phyloP scores from a whole-genome alignment of 2,329 filamentous ascomycete genomes.

The Emmonsia crescens region DNA sequence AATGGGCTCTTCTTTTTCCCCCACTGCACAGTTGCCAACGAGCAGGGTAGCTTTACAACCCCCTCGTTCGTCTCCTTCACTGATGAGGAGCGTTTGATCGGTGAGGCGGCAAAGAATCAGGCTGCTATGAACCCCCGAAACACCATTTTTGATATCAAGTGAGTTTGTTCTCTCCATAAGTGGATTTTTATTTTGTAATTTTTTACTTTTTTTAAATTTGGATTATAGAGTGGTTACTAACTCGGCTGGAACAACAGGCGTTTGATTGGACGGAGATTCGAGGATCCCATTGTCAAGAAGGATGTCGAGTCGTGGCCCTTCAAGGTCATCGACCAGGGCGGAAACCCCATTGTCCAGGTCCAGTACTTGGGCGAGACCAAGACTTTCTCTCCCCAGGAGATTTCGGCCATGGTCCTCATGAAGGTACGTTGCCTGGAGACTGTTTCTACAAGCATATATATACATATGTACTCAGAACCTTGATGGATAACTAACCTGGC shows the following conservation, averaged over 20 bases:
- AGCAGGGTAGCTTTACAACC: constrained; percentile 98
- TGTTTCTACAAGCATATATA: background rate
- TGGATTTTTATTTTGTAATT: background rate
- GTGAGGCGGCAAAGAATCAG: constrained; percentile 99
- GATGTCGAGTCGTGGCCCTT: constrained; percentile 98
- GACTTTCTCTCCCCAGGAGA: constrained; percentile 95
- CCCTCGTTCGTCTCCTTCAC: constrained; percentile 99
- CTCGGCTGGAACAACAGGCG: constrained; percentile 49
- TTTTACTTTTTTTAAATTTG: background rate
- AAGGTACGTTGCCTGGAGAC: constrained; percentile 54
- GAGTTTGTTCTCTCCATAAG: constrained; percentile 31
- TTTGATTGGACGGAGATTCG: constrained; percentile 90
- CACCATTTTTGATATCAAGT: constrained; percentile 99
- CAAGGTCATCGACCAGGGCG: constrained; percentile 86
- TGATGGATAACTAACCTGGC: constrained; percentile 9
- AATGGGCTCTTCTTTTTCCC: constrained; percentile 6
- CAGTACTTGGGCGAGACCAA: constrained; percentile 92
- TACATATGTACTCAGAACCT: background rate
- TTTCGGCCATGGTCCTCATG: constrained; percentile 95
- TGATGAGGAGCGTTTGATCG: constrained; percentile 95
- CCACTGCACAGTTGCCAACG: constrained; percentile 68
- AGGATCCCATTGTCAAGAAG: constrained; percentile 96
- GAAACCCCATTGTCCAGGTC: constrained; percentile 85
- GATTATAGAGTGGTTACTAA: background rate
- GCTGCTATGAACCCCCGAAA: constrained; percentile 98